Base-by-base conservation (phyloP, 495 filamentous ascomycete species). In the Lasiosphaeris hirsuta region DNA sequence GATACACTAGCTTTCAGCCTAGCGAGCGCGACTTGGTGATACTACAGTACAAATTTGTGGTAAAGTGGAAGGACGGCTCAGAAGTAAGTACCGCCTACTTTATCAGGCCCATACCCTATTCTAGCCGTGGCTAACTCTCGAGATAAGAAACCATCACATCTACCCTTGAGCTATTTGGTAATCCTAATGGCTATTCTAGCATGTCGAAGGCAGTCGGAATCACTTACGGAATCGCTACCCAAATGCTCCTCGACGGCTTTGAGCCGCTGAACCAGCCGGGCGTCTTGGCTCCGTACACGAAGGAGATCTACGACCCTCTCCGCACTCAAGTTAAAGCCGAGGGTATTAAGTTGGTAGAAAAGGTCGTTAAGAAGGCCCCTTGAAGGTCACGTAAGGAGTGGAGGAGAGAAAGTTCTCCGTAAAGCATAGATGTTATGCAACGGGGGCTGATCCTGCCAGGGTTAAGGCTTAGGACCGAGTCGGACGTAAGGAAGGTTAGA, bases 1-100 rank as follows among this genome's bases (percentile, higher is more conserved):
- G 49, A 39, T 30, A 52, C 34, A 4, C 15, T 52, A 41, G 49
- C 49, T 52, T 40, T 11, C 6, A 41, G n/a, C 49, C 49, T 23
- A 17, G 49, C 1, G 49, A 52, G 49, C 30, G 5, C 14, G 49
- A 41, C 35, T 37, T 52, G 49, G 34, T 52, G n/a, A 52, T 52
- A 35, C 17, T 52, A 36, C 49, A 52, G 49, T 35, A 52, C 17
- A 52, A 52, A 23, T 52, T 52, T 41, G 7, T 52, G 7, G 35
- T 41, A 3, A 41, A 40, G 15, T 41, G 49, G 34, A 40, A 15
- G 38, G 49, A 52, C n/a, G 49, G 49, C 5, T 19, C 6, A 7
- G 38, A 52, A n/a, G 49, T 41, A 41, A 13, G 39, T 41, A 15
- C 10, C 14, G 7, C 14, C 14, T 7, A 13, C 39, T 13, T 41